These are phyloP conservation scores for Truncatella angustata DNA, from an alignment of 2,329 filamentous ascomycete species.

Conservation along the genomic window DNA sequence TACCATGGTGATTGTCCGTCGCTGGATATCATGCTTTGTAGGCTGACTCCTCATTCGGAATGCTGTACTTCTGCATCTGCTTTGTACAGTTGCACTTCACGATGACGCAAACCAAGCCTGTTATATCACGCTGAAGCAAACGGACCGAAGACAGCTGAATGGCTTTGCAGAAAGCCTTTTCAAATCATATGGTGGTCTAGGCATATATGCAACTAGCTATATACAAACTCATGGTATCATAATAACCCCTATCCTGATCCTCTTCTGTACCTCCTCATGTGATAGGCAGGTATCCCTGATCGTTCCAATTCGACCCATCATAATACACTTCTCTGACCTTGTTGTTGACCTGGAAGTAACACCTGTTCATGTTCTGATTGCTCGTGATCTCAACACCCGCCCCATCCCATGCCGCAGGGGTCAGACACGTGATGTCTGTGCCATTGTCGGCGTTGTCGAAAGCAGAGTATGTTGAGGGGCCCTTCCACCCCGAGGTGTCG, in stretches of 20 bases:
- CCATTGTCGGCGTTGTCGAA: slow-evolving; percentile 14
- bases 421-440: slow-evolving; percentile 20
- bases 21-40: too few species aligned
- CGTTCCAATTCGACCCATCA: slow-evolving; percentile 16
- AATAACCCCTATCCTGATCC: neutral
- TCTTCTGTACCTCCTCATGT: neutral
- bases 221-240: neutral
- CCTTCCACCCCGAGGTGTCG: slow-evolving; percentile 18
- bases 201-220: neutral
- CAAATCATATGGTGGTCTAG: neutral
- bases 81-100: too few species aligned
- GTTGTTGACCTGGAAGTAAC: slow-evolving; percentile 16
- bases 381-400: slow-evolving; percentile 11
- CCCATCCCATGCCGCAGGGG: slow-evolving; percentile 12
- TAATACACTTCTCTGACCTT: slow-evolving; percentile 20
- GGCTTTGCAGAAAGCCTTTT: too few species aligned
- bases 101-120: too few species aligned
- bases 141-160: too few species aligned
- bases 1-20: too few species aligned
- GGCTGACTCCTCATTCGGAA: too few species aligned
- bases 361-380: slow-evolving; percentile 20
- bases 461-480: slow-evolving; percentile 16
- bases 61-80: too few species aligned
- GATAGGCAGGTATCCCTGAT: slow-evolving; percentile 14
- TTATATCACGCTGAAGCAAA: too few species aligned